Base-by-base conservation (phyloP, 2,329 filamentous ascomycete species). In the Chaetomium strumarium region DNA sequence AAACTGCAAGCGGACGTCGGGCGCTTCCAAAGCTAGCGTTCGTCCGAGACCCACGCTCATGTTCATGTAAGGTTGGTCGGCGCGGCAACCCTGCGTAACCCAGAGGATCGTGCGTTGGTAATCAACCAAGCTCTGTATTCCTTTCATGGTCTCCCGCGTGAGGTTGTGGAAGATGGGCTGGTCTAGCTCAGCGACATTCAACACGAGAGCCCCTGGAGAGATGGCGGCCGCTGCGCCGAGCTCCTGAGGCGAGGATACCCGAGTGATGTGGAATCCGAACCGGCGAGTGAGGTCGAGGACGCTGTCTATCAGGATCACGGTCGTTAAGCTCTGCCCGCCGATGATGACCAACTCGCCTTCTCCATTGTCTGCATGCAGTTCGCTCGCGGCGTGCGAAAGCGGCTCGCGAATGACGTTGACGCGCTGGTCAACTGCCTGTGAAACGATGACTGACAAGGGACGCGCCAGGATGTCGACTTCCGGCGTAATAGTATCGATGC, bases 401-500 rank as follows among this genome's bases (percentile, higher is more conserved):
- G 64, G 65, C 5, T 59, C 44, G 1, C 61, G 57, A 1, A 67
- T 49, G 10, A 60, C 45, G 1, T 34, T 11, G 5, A 65, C 46
- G 5, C 53, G 52, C 10, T 59, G 45, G 41, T 66, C 60, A 9
- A 63, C 51, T 7, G 64, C 63, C 46, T 64, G 62, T 1, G 59
- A 54, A 7, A 53, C 52, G 33, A 66, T 52, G 36, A 64, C 55
- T 13, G 49, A 48, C 14, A 49, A 14, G 1, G 55, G 47, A 3
- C 39, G 24, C 8, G 49, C 33, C 13, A 52, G 24, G 12, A 31
- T 29, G 36, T 55, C 49, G n/a, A 20, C 17, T 13, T 52, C 42
- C 12, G 59, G 53, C 12, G 56, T 51, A 16, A 46, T 34, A 24
- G 53, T 54, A 39, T 58, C 63, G 17, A 64, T 48, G 13, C 63